A percentile compares a stretch with the other conserved stretches of the same genome.
These are phyloP conservation scores for Russula olivacea DNA, from an alignment of 768 basidiomycete species.

Conservation along the genomic window DNA sequence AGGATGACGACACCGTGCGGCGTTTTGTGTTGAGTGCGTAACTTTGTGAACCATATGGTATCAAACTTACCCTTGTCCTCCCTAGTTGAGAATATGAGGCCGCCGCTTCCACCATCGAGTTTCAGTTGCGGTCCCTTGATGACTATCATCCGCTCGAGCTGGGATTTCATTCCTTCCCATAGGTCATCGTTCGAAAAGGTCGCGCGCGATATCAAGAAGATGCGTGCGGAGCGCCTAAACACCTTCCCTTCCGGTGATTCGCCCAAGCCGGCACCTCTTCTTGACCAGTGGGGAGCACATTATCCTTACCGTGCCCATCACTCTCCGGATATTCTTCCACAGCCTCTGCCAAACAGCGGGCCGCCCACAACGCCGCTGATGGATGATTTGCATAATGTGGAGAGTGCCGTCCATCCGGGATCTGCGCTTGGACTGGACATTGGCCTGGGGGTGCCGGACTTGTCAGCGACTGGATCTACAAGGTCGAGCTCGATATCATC, in stretches of 20 bases:
- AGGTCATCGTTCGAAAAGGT: slow-evolving; percentile 51
- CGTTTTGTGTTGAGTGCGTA: slow-evolving; percentile 45
- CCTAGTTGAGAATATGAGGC: slow-evolving; percentile 27
- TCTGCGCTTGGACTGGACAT: slow-evolving; percentile 5
- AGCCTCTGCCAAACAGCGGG: slow-evolving; percentile 18
- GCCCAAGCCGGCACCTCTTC: slow-evolving; percentile 28
- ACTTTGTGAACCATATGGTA: background rate
- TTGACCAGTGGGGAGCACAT: slow-evolving; percentile 22
- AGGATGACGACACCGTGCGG: slow-evolving; percentile 47
- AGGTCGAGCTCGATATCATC: slow-evolving; percentile 1
- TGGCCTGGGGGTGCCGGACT: background rate
- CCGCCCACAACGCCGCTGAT: background rate
- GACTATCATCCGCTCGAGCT: slow-evolving; percentile 48
- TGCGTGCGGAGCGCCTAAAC: slow-evolving; percentile 35
- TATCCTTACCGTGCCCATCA: slow-evolving; percentile 20
- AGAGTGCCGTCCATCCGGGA: background rate
- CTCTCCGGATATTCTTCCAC: slow-evolving; percentile 30
- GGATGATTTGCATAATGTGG: background rate
- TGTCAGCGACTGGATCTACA: background rate
- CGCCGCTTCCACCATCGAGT: slow-evolving; percentile 37
- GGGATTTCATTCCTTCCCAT: slow-evolving; percentile 46
- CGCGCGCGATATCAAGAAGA: slow-evolving; percentile 39
- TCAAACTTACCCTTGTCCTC: background rate
- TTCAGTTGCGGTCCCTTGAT: slow-evolving; percentile 34
- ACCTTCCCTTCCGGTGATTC: slow-evolving; percentile 30